phyloP scores from a whole-genome alignment of 352 stramenopile species.

The Phytophthora ohioensis region DNA sequence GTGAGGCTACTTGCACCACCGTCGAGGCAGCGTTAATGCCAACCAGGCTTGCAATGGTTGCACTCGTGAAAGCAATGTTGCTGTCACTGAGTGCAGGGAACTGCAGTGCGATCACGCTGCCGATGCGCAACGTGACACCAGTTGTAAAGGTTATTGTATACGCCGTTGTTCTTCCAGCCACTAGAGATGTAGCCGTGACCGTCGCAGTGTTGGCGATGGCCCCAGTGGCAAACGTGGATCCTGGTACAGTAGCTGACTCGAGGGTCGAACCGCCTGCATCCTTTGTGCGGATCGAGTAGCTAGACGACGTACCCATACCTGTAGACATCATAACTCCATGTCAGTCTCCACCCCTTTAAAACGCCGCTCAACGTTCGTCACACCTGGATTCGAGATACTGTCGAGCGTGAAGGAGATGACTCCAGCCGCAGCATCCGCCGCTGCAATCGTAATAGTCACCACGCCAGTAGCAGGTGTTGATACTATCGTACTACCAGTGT shows the following conservation, averaged over 20 bases:
- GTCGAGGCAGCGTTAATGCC: constrained; percentile 46
- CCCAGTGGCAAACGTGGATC: constrained; percentile 40
- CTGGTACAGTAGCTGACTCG: constrained; percentile 47
- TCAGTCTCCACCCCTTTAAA: background rate
- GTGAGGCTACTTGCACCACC: constrained; percentile 34
- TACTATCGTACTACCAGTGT: constrained; percentile 33
- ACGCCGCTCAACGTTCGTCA: background rate
- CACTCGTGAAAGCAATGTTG: constrained; percentile 44
- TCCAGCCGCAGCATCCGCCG: constrained; percentile 27
- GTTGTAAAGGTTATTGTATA: constrained; percentile 60
- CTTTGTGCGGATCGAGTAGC: constrained; percentile 53
- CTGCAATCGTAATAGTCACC: constrained; percentile 50
- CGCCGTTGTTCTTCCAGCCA: constrained; percentile 41
- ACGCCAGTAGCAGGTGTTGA: constrained; percentile 35
- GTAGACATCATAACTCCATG: background rate
- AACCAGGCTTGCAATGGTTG: constrained; percentile 26
- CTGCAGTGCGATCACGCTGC: constrained; percentile 52
- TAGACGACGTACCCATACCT: constrained; percentile 54
- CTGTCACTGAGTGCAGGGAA: constrained; percentile 54
- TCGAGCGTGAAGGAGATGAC: constrained; percentile 55
- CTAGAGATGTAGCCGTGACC: constrained; percentile 36
- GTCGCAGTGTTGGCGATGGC: constrained; percentile 34
- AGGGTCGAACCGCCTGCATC: constrained; percentile 37
- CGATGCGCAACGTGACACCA: constrained; percentile 45
- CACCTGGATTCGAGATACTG: constrained; percentile 70